A percentile compares a stretch with the other conserved stretches of the same genome.
Evolutionary conservation across 352 stramenopile genomes (phyloP).

Genomic region (Phytophthora pluvialis): DNA sequence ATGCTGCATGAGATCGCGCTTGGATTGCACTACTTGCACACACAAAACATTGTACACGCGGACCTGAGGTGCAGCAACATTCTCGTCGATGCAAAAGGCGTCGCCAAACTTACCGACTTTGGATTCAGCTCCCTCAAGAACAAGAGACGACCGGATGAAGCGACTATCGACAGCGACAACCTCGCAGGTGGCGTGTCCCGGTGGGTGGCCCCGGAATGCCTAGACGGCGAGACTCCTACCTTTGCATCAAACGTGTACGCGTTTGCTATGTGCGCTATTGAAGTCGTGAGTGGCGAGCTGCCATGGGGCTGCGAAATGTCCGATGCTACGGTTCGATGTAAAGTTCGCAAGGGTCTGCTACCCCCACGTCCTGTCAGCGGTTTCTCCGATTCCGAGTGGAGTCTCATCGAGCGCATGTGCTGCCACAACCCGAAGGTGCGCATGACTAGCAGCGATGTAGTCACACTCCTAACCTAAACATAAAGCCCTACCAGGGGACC

Average conservation of each 20-base stretch:
- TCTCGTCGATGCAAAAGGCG: slow-evolving; percentile 26
- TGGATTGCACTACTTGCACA: slow-evolving; percentile 40
- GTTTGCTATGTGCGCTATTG: slow-evolving; percentile 47
- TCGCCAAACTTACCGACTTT: slow-evolving; percentile 40
- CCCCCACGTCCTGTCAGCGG: slow-evolving; percentile 23
- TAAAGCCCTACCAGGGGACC: neutral
- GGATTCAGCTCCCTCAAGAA: slow-evolving; percentile 29
- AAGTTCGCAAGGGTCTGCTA: slow-evolving; percentile 30
- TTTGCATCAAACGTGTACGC: slow-evolving; percentile 50
- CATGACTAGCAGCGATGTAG: slow-evolving; percentile 22
- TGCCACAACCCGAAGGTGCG: slow-evolving; percentile 21
- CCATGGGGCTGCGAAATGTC: slow-evolving; percentile 30
- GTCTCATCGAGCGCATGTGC: slow-evolving; percentile 44
- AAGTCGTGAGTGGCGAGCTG: slow-evolving; percentile 33
- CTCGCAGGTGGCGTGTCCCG: neutral
- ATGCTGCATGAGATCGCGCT: slow-evolving; percentile 33
- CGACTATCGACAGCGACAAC: neutral
- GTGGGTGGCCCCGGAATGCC: slow-evolving; percentile 42
- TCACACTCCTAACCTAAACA: slow-evolving; percentile 16
- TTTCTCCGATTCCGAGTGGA: slow-evolving; percentile 45
- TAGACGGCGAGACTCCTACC: slow-evolving; percentile 16
- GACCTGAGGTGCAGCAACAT: slow-evolving; percentile 41
- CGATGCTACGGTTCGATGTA: slow-evolving; percentile 19
- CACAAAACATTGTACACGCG: slow-evolving; percentile 34
- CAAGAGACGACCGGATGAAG: neutral